Conservation (phyloP, 768 basidiomycete species). For the Rhodosporidiobolus odoratus region DNA sequence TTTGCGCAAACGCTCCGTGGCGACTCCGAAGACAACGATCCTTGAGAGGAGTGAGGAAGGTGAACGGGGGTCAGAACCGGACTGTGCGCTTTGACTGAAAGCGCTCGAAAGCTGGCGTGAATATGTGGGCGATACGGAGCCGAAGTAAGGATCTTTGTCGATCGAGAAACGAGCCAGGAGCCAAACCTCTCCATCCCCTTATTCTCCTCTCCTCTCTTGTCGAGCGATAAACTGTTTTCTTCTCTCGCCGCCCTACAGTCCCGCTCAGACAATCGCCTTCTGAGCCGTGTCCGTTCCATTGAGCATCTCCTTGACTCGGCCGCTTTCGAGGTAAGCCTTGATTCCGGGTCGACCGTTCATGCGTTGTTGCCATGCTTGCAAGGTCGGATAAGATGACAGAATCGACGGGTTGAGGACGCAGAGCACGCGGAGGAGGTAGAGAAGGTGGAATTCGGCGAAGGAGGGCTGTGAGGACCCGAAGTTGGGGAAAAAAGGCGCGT, state of each 20-base stretch:
- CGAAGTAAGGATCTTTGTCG: no score
- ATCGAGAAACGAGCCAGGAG: no score
- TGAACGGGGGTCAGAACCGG: no score
- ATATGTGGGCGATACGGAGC: no score
- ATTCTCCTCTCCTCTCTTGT: no score
- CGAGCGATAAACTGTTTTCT: no score
- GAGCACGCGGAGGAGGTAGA: constrained; percentile 18
- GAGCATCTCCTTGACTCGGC: not conserved
- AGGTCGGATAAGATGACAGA: constrained; percentile 1
- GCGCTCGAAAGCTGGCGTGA: no score
- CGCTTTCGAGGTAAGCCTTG: not conserved
- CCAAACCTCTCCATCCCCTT: no score
- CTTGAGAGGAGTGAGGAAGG: no score
- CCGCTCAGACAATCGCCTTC: not conserved
- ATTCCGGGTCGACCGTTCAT: constrained; percentile 1
- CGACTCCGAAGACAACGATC: no score
- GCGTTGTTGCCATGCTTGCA: not conserved
- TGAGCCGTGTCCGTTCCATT: constrained; percentile 7
- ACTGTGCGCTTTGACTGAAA: no score
- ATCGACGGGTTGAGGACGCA: not conserved
- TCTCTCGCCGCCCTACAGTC: not conserved
- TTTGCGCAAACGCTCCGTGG: no score
- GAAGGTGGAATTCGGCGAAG: constrained; percentile 22
- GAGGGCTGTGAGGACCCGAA: constrained; percentile 1
- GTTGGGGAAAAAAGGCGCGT: not conserved